These are phyloP conservation scores for Claviceps quebecensis DNA, from an alignment of 2,329 filamentous ascomycete species.

Conservation along the genomic window DNA sequence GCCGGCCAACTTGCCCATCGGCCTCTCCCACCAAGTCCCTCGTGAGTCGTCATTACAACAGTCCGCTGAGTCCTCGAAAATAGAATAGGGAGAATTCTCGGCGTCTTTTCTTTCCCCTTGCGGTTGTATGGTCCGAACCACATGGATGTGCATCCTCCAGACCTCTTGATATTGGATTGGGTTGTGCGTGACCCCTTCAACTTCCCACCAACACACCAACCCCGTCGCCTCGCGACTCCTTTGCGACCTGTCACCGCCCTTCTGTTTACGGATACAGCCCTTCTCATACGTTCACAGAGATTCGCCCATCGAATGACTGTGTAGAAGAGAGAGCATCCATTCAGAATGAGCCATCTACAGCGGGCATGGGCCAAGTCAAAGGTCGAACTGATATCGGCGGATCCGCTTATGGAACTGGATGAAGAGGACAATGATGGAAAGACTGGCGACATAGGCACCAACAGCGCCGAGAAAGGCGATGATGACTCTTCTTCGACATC, in stretches of 20 bases:
- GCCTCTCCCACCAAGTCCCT: no score
- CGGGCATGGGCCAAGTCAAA: conserved; percentile 67
- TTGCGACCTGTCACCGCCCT: no score
- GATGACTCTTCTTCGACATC: conserved; percentile 62
- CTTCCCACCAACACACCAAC: neutral
- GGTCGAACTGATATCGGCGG: conserved; percentile 38
- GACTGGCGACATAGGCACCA: conserved; percentile 26
- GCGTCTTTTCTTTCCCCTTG: neutral
- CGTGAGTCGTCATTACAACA: neutral
- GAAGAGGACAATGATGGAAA: conserved; percentile 33
- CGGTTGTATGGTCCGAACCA: neutral
- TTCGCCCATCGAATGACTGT: neutral
- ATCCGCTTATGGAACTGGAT: conserved; percentile 30
- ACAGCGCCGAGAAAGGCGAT: conserved; percentile 30
- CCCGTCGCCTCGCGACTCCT: neutral
- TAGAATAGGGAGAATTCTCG: neutral
- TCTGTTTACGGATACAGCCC: neutral
- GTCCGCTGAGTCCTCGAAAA: neutral
- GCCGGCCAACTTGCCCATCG: no score
- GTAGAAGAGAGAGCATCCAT: neutral
- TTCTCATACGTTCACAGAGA: neutral
- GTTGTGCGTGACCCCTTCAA: neutral
- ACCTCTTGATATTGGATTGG: neutral
- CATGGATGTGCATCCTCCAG: conserved; percentile 1
- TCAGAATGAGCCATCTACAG: conserved; percentile 66